Percentiles rank a stretch among this genome's conserved stretches.
phyloP scores from a whole-genome alignment of 441 rosid species.

The Corymbia citriodora region DNA sequence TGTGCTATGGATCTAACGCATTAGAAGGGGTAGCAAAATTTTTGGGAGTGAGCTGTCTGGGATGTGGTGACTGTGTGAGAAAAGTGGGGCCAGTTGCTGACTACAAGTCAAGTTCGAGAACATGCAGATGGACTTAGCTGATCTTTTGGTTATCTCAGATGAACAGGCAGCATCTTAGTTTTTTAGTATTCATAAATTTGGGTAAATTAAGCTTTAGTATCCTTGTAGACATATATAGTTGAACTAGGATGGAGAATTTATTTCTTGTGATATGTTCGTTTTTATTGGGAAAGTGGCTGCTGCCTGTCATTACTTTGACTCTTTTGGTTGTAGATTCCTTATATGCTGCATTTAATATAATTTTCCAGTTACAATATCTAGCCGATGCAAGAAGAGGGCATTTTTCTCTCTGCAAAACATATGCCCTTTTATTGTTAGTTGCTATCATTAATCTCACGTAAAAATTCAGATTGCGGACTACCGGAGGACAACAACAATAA shows the following conservation, averaged over 20 bases:
- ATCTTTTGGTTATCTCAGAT: background rate
- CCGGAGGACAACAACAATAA: background rate
- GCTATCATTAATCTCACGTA: background rate
- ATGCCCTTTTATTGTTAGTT: background rate
- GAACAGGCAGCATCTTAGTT: background rate
- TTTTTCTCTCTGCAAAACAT: background rate
- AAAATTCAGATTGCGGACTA: background rate
- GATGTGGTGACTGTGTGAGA: background rate
- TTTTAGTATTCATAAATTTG: background rate
- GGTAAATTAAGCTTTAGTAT: background rate
- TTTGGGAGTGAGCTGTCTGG: background rate
- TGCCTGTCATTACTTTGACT: background rate
- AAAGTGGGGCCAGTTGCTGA: background rate
- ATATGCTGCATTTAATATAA: background rate
- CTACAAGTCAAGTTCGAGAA: background rate
- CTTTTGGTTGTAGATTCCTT: background rate
- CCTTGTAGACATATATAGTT: background rate
- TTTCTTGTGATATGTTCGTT: background rate
- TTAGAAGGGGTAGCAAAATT: background rate
- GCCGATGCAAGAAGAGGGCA: background rate
- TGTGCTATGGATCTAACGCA: background rate
- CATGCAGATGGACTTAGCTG: background rate
- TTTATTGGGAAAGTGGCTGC: background rate
- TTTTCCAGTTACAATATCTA: background rate
- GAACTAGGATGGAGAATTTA: background rate